These are phyloP conservation scores for Fusarium nygamai DNA, from an alignment of 2,329 filamentous ascomycete genomes.

Conservation along the genomic window DNA sequence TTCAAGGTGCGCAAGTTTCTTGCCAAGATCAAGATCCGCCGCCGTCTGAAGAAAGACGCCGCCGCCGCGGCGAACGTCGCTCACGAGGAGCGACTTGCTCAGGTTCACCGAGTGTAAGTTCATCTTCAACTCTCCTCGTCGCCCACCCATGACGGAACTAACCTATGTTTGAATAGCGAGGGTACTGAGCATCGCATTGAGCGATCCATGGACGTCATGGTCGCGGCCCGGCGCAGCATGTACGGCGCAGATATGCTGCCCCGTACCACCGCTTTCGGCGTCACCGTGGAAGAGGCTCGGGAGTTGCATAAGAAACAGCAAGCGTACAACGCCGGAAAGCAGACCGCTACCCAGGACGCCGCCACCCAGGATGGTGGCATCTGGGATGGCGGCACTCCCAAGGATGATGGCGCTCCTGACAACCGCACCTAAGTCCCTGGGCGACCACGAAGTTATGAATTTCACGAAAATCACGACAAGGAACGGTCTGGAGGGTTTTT, in stretches of 20 bases:
- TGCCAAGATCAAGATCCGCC: rapidly evolving
- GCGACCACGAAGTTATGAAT: not conserved
- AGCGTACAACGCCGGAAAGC: no score
- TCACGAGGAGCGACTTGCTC: rapidly evolving
- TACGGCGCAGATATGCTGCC: rapidly evolving
- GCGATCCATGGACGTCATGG: rapidly evolving
- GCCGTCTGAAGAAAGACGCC: rapidly evolving
- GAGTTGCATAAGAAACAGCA: rapidly evolving
- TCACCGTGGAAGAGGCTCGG: rapidly evolving
- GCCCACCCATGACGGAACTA: not conserved
- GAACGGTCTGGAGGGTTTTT: not conserved
- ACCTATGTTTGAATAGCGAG: not conserved
- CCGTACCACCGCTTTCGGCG: rapidly evolving
- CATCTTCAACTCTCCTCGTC: not conserved
- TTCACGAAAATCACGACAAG: not conserved
- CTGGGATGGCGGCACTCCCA: not conserved
- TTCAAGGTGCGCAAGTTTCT: not conserved
- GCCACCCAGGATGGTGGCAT: not conserved
- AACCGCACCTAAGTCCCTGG: no score
- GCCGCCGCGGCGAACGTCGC: rapidly evolving
- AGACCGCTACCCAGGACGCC: no score
- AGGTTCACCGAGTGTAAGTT: conserved; percentile 7
- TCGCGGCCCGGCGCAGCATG: rapidly evolving
- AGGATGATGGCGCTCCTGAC: no score
- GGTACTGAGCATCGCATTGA: rapidly evolving